Conservation (phyloP, 2,329 filamentous ascomycete genomes). For the Neofusicoccum cordaticola region DNA sequence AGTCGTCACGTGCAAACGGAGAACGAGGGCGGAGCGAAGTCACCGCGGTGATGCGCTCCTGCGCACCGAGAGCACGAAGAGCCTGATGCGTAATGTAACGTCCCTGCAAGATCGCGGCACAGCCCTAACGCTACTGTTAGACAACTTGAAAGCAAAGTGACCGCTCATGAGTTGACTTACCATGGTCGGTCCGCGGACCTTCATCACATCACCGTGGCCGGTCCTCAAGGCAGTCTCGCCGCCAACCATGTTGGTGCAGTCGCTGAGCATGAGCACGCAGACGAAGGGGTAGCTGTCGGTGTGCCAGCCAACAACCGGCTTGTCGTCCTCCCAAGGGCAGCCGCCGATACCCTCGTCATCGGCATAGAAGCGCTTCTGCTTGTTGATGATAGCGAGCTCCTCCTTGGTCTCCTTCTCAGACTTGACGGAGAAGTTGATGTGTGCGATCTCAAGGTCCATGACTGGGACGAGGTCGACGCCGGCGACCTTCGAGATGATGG, state of each 20-base stretch:
- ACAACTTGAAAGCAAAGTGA: neutral
- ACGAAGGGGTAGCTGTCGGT: slow-evolving; percentile 66
- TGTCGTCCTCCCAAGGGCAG: slow-evolving; percentile 46
- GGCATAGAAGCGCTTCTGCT: slow-evolving; percentile 37
- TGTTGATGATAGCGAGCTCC: slow-evolving; percentile 39
- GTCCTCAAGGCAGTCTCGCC: slow-evolving; percentile 63
- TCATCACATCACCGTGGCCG: slow-evolving; percentile 53
- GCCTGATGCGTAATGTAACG: slow-evolving; percentile 66
- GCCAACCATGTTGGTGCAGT: slow-evolving; percentile 61
- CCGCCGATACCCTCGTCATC: slow-evolving; percentile 44
- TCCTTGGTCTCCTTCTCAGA: slow-evolving; percentile 47
- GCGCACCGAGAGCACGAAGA: slow-evolving; percentile 55
- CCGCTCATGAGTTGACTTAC: slow-evolving; percentile 38
- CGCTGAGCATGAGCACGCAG: slow-evolving; percentile 66
- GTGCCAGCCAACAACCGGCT: slow-evolving; percentile 62
- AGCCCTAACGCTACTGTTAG: slow-evolving; percentile 46
- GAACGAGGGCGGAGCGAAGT: slow-evolving; percentile 63
- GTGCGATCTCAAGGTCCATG: slow-evolving; percentile 58
- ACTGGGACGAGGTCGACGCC: slow-evolving; percentile 57
- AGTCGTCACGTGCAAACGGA: slow-evolving; percentile 56
- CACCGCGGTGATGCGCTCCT: slow-evolving; percentile 64
- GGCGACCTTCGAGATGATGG: slow-evolving; percentile 55
- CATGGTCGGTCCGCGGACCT: slow-evolving; percentile 60
- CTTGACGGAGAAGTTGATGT: slow-evolving; percentile 57
- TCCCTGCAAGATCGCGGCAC: slow-evolving; percentile 64